Base-by-base conservation (phyloP, 495 filamentous ascomycete genomes). In the Tuber microsphaerosporum region DNA sequence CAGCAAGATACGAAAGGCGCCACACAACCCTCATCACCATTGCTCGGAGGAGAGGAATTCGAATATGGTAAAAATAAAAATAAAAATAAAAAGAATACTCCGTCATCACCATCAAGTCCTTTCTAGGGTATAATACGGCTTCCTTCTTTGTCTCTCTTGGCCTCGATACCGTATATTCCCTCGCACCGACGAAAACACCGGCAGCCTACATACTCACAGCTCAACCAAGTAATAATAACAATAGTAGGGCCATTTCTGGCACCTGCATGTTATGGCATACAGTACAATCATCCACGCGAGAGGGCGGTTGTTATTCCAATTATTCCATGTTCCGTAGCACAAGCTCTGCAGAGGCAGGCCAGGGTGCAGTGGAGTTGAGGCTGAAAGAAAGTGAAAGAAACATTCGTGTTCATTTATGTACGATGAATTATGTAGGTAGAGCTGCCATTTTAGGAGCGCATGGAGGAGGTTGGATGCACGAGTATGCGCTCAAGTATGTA, bases 301-400 rank as follows among this genome's bases (percentile, higher is more conserved):
- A 12, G 48, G 48, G 48, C 48, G 22, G 48, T 22, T n/a, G 48
- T n/a, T 65, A 16, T 31, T 17, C 56, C 56, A 65, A 65, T 65
- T 65, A 65, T 65, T 65, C 56, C 56, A 31, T 5, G n/a, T 65
- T 65, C 56, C 56, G 56, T 65, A 65, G 26, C 26, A 65, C 56
- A 65, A 65, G 26, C 31, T 65, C 56, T 65, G 56, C 56, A 65
- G 56, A 65, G 12, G 16, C 51, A 65, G 9, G 56, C 2, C 26
- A 65, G n/a, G 56, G 14, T 65, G 56, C 26, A 31, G 56, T 65
- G n/a, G 10, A 31, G 26, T 65, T 65, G 56, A 65, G 56, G 56
- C 56, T 65, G 56, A 65, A 65, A 31, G 56, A 65, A 65, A 65
- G n/a, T n/a, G 56, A 65, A 65, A 1, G 26, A 31, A 26, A 17